These are phyloP conservation scores for Sporothrix phasma DNA, from an alignment of 2,329 filamentous ascomycete species.

Conservation along the genomic window DNA sequence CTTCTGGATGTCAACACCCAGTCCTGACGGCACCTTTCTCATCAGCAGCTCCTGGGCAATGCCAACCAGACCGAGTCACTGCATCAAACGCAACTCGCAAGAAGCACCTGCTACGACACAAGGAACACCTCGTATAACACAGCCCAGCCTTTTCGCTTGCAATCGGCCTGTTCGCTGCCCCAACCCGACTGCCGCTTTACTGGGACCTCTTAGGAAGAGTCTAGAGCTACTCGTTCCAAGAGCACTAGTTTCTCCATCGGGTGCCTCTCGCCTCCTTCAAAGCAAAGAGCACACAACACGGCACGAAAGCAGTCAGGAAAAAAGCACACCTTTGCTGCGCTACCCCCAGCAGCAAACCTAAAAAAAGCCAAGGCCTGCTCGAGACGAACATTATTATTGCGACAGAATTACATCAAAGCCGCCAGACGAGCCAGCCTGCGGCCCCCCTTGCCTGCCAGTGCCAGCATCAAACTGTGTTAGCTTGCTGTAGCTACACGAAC, in stretches of 20 bases:
- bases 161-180: not conserved
- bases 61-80: not conserved
- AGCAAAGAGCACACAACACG: not conserved
- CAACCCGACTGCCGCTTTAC: not conserved
- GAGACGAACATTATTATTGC: not conserved
- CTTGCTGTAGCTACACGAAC: not conserved
- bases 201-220: not conserved
- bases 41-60: not conserved
- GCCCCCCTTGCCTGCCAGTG: conserved; percentile 2
- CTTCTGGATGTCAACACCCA: not conserved
- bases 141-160: not conserved
- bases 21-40: not conserved
- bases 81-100: not conserved
- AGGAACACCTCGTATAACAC: not conserved
- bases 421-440: not conserved
- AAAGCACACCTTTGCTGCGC: not conserved
- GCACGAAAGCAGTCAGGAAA: not conserved
- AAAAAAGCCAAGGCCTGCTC: not conserved
- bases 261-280: not conserved
- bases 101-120: not conserved
- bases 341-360: not conserved
- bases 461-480: not conserved
- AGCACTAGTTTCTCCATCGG: conserved; percentile 2
- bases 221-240: conserved; percentile 2
- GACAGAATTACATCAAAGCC: not conserved